These are phyloP conservation scores for Cladophialophora bantiana DNA, from an alignment of 2,329 filamentous ascomycete genomes.

Conservation along the genomic window DNA sequence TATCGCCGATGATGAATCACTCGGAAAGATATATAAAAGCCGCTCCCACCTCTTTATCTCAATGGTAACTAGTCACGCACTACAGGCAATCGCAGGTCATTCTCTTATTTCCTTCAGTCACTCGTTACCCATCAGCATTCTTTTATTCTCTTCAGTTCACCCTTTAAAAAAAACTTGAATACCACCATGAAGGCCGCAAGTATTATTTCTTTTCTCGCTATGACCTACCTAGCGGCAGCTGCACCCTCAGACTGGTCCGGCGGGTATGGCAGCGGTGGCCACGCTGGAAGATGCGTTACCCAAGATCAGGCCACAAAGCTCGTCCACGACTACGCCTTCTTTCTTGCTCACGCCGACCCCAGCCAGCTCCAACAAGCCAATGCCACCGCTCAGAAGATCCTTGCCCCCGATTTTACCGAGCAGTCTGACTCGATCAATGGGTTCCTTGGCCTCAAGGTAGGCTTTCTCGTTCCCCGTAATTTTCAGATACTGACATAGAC, in stretches of 20 bases:
- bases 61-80: neutral
- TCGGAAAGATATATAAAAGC: neutral
- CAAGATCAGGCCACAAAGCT: slow-evolving; percentile 16
- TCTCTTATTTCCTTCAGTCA: slow-evolving; percentile 11
- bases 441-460: slow-evolving; percentile 14
- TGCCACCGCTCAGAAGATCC: slow-evolving; percentile 17
- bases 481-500: neutral
- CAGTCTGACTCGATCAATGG: slow-evolving; percentile 23
- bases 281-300: neutral
- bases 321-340: slow-evolving; percentile 21
- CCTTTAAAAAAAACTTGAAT: neutral
- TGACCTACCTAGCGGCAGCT: slow-evolving; percentile 9
- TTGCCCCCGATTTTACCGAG: slow-evolving; percentile 15
- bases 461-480: neutral
- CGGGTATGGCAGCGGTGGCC: slow-evolving; percentile 1
- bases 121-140: slow-evolving; percentile 11
- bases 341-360: slow-evolving; percentile 17
- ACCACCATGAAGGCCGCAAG: slow-evolving; percentile 16
- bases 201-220: slow-evolving; percentile 9
- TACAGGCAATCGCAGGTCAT: neutral
- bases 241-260: slow-evolving; percentile 10
- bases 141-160: neutral
- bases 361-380: slow-evolving; percentile 16
- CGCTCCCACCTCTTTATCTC: neutral
- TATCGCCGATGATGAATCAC: neutral